These are phyloP conservation scores for Erythrophleum ivorense DNA, from an alignment of 331 rosid genomes.

Conservation along the genomic window DNA sequence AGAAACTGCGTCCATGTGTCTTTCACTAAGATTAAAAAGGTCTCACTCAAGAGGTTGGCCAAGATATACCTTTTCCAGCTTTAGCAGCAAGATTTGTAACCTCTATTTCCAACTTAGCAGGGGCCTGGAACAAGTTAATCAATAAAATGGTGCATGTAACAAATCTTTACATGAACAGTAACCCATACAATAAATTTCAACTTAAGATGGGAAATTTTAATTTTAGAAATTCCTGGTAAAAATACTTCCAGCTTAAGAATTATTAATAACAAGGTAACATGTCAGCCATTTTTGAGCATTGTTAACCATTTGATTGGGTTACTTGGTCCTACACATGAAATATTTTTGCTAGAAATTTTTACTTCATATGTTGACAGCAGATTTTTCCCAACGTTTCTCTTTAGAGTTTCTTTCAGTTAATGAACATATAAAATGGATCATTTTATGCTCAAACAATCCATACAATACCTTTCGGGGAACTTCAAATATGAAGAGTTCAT, in stretches of 20 bases:
- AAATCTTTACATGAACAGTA: background rate
- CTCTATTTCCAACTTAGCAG: slow-evolving; percentile 93
- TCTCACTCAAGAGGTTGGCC: slow-evolving; percentile 25
- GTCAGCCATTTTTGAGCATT: background rate
- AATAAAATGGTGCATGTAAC: slow-evolving; percentile 19
- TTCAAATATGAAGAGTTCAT: slow-evolving; percentile 95
- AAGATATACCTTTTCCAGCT: slow-evolving; percentile 89
- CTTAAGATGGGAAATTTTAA: background rate
- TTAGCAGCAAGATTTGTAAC: slow-evolving; percentile 95
- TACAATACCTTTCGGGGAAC: slow-evolving; percentile 89
- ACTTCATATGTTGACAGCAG: background rate
- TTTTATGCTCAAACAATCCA: slow-evolving; percentile 28
- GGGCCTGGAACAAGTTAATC: slow-evolving; percentile 61
- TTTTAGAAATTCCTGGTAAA: background rate
- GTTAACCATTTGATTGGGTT: background rate
- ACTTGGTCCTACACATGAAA: background rate
- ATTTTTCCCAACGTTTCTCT: slow-evolving; percentile 7
- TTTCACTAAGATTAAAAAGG: slow-evolving; percentile 34
- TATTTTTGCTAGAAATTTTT: background rate
- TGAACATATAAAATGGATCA: slow-evolving; percentile 2
- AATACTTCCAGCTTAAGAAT: background rate
- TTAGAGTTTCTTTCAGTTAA: slow-evolving; percentile 9
- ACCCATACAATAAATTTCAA: background rate
- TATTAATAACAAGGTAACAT: background rate
- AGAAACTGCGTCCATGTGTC: slow-evolving; percentile 2